Percentiles rank a stretch among this genome's conserved stretches.
These are phyloP conservation scores for Gnaphalium uliginosum DNA, from an alignment of 129 eudicot genomes.

Conservation along the genomic window DNA sequence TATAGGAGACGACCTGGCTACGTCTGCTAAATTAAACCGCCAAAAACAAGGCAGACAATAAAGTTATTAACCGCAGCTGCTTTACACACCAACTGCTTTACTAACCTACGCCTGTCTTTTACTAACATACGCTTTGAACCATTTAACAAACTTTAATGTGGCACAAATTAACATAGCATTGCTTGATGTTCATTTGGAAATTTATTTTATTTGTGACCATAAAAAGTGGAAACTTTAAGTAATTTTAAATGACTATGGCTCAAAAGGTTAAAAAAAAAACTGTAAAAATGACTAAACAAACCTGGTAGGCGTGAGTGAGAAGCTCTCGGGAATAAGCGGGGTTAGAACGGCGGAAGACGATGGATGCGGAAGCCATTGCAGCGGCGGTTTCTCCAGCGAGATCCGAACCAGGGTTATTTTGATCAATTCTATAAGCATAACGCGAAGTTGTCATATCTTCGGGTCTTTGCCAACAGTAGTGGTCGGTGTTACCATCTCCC, in stretches of 20 bases:
- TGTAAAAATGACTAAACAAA: conserved; percentile 19
- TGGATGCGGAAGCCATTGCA: conserved; percentile 75
- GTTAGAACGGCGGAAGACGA: conserved; percentile 60
- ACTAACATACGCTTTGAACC: conserved; percentile 27
- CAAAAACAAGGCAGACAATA: conserved; percentile 32
- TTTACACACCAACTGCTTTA: conserved; percentile 34
- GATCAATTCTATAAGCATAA: conserved; percentile 58
- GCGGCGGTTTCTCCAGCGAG: conserved; percentile 89
- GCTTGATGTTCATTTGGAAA: neutral
- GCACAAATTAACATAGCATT: neutral
- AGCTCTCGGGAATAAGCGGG: conserved; percentile 60
- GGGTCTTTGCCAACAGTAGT: conserved; percentile 84
- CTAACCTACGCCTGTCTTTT: conserved; percentile 22
- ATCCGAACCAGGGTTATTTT: conserved; percentile 73
- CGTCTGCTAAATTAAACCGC: conserved; percentile 27
- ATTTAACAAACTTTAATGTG: neutral
- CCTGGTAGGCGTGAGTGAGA: conserved; percentile 68
- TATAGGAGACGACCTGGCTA: conserved; percentile 12
- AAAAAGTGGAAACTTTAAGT: neutral
- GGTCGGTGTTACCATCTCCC: conserved; percentile 83
- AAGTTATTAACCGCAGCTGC: conserved; percentile 32
- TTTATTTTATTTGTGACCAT: neutral
- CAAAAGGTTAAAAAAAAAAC: neutral
- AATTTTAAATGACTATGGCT: neutral
- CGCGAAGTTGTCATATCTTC: conserved; percentile 89